These are phyloP conservation scores for Phytophthora citricola DNA, from an alignment of 352 stramenopile genomes.

Conservation along the genomic window DNA sequence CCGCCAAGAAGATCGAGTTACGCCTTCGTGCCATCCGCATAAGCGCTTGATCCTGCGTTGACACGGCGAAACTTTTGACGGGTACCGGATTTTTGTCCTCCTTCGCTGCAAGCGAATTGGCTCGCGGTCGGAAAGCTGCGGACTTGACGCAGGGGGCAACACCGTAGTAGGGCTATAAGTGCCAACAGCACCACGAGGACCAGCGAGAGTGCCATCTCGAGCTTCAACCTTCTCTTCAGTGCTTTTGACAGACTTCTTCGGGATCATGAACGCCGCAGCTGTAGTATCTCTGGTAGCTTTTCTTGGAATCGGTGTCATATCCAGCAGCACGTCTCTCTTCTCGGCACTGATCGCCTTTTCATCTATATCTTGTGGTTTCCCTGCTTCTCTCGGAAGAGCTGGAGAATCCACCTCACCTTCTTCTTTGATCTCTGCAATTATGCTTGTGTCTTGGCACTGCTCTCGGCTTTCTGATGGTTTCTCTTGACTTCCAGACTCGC, in stretches of 20 bases:
- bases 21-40: constrained; percentile 48
- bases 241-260: constrained; percentile 16
- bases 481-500: not conserved
- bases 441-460: not conserved
- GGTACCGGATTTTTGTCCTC: constrained; percentile 52
- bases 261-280: constrained; percentile 29
- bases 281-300: constrained; percentile 8
- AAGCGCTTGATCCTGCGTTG: constrained; percentile 41
- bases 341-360: constrained; percentile 1
- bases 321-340: constrained; percentile 12
- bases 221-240: not conserved
- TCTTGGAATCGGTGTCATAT: constrained; percentile 31
- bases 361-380: constrained; percentile 16
- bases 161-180: not conserved
- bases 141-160: not conserved
- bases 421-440: constrained; percentile 12
- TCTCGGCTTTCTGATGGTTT: not conserved
- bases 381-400: not conserved
- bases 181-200: constrained; percentile 1
- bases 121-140: constrained; percentile 17
- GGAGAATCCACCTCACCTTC: constrained; percentile 20
- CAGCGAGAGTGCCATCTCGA: constrained; percentile 1
- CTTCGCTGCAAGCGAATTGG: constrained; percentile 10
- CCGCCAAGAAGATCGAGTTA: constrained; percentile 51
- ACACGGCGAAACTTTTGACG: constrained; percentile 24